A percentile compares a stretch with the other conserved stretches of the same genome.
Conservation (phyloP, 2,329 filamentous ascomycete genomes). For the Anthostomella pinea region DNA sequence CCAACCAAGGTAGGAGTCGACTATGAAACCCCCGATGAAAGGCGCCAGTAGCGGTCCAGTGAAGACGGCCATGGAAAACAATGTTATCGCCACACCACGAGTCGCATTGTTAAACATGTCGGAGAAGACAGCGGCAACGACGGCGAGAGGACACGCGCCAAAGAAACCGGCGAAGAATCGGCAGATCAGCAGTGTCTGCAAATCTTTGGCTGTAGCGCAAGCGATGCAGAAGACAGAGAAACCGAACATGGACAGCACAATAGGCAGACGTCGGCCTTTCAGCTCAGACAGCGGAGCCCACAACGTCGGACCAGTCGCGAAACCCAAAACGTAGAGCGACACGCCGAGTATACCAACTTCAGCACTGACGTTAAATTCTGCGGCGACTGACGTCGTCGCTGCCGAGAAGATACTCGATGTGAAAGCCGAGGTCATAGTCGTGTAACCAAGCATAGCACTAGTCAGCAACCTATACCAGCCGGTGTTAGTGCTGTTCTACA, state of each 20-base stretch:
- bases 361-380: constrained; percentile 56
- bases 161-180: constrained; percentile 74
- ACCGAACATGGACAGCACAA: constrained; percentile 62
- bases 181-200: constrained; percentile 67
- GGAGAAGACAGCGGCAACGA: constrained; percentile 68
- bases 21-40: constrained; percentile 67
- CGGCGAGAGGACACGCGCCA: constrained; percentile 64
- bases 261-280: constrained; percentile 61
- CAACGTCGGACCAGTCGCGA: constrained; percentile 60
- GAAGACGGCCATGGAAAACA: constrained; percentile 63
- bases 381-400: constrained; percentile 56
- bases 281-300: constrained; percentile 74
- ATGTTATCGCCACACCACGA: constrained; percentile 55
- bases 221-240: constrained; percentile 68
- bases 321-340: constrained; percentile 68
- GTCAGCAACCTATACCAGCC: constrained; percentile 61
- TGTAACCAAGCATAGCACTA: constrained; percentile 67
- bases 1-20: constrained; percentile 63
- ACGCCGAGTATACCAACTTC: constrained; percentile 65
- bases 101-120: constrained; percentile 68
- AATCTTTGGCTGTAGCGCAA: constrained; percentile 62
- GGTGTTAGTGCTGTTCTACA: no score
- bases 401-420: constrained; percentile 73
- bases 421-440: constrained; percentile 69
- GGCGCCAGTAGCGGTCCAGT: constrained; percentile 65